phyloP scores from a whole-genome alignment of 768 basidiomycete genomes.

The Suillus variegatus region DNA sequence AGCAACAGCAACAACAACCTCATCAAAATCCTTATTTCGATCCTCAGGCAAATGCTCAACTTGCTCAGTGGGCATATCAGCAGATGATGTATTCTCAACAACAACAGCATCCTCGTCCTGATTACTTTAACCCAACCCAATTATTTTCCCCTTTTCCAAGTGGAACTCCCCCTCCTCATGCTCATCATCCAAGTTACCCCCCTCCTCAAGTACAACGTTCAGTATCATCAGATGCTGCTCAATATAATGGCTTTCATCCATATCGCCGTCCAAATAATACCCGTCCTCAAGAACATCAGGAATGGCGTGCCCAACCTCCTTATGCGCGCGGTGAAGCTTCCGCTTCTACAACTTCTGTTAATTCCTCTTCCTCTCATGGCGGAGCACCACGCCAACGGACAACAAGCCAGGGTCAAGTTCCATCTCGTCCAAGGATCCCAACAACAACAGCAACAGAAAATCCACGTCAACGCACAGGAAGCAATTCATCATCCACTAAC shows the following conservation, averaged over 20 bases:
- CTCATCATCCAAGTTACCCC: constrained; percentile 14
- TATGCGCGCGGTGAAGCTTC: constrained; percentile 82
- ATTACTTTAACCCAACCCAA: constrained; percentile 62
- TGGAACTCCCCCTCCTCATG: constrained; percentile 62
- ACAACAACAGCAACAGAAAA: constrained; percentile 26
- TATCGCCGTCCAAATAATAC: constrained; percentile 67
- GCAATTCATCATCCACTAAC: constrained; percentile 29
- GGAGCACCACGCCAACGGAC: constrained; percentile 63
- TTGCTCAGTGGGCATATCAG: constrained; percentile 88
- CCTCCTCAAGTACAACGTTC: constrained; percentile 41
- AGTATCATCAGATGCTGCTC: constrained; percentile 30
- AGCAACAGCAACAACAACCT: constrained; percentile 35
- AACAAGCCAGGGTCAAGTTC: constrained; percentile 73
- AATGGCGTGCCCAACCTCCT: constrained; percentile 70
- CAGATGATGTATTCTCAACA: constrained; percentile 86
- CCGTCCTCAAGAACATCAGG: constrained; percentile 32
- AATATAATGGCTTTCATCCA: constrained; percentile 70
- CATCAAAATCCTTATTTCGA: constrained; percentile 63
- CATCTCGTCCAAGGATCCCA: constrained; percentile 43
- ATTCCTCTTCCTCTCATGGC: constrained; percentile 50
- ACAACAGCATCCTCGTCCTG: constrained; percentile 47
- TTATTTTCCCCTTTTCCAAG: constrained; percentile 70
- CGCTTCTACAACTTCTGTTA: constrained; percentile 75
- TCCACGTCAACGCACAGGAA: constrained; percentile 33
- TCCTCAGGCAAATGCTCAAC: constrained; percentile 71